These are phyloP conservation scores for Kodamaea nitidulidarum DNA, from an alignment of 805 yeast genomes.

Conservation along the genomic window DNA sequence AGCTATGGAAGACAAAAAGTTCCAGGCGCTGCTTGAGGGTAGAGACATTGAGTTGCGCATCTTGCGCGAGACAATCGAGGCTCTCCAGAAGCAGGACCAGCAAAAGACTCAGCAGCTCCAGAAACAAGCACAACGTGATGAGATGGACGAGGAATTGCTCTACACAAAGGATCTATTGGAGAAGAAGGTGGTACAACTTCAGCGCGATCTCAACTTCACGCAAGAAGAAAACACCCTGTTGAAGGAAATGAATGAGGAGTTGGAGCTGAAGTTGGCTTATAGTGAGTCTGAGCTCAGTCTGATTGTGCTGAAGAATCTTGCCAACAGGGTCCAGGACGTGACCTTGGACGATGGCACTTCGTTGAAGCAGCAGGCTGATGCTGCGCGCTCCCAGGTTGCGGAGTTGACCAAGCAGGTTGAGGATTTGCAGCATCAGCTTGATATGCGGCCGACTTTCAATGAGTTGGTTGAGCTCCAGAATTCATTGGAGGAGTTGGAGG, in stretches of 20 bases:
- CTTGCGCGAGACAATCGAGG: slow-evolving; percentile 9
- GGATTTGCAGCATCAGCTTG: slow-evolving; percentile 29
- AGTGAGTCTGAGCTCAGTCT: slow-evolving; percentile 11
- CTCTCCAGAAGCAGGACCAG: slow-evolving; percentile 4
- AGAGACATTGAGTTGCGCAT: slow-evolving; percentile 12
- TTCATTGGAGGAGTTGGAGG: slow-evolving; percentile 40
- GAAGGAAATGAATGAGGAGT: slow-evolving; percentile 10
- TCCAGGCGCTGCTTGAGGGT: slow-evolving; percentile 13
- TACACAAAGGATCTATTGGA: slow-evolving; percentile 11
- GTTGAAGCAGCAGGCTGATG: slow-evolving; percentile 10
- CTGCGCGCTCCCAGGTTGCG: neutral
- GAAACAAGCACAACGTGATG: neutral
- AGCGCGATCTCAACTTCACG: slow-evolving; percentile 10
- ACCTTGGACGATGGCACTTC: slow-evolving; percentile 8
- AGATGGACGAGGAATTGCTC: slow-evolving; percentile 5
- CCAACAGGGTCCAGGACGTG: slow-evolving; percentile 9
- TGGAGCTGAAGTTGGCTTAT: slow-evolving; percentile 10
- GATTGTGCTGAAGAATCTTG: slow-evolving; percentile 12
- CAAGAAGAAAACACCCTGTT: slow-evolving; percentile 9
- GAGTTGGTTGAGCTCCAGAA: slow-evolving; percentile 42
- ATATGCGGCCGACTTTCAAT: slow-evolving; percentile 37
- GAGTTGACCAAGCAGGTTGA: slow-evolving; percentile 15
- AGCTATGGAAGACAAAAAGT: slow-evolving; percentile 12
- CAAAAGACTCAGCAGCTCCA: slow-evolving; percentile 1
- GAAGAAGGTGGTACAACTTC: slow-evolving; percentile 8